Base-by-base conservation (phyloP, 2,329 filamentous ascomycete species). In the Fusarium anthophilum region DNA sequence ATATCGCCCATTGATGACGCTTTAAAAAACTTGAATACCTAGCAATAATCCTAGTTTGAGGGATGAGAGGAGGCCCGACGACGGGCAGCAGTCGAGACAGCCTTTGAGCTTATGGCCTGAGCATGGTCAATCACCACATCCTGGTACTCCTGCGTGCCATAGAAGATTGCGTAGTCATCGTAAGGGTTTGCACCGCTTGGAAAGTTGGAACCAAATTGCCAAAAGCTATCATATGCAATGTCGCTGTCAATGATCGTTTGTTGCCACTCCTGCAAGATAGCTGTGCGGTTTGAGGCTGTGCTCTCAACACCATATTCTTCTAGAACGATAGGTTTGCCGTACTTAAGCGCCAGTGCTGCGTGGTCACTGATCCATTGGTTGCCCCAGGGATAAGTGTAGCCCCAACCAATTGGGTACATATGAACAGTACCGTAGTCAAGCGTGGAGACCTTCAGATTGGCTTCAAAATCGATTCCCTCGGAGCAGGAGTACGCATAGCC, bases 341-440 rank as follows among this genome's bases (percentile, higher is more conserved):
- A 43, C 37, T 55, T 54, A 8, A 17, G 14, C 1, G 58, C 58
- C 28, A 61, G n/a, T 17, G 37, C 37, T 20, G 37, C 58, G 22
- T 61, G 58, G 20, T 61, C 47, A 54, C 58, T n/a, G 22, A 61
- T 61, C 58, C 58, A 61, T 20, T 61, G 58, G n/a, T 61, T 61
- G 5, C 58, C 58, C 58, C 58, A 61, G 2, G 58, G 58, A 13
- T 61, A 61, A 2, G 22, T 61, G 37, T 61, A 54, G 10, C 58
- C 58, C 58, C 58, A 61, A 8, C 58, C 58, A 11, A 61, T 61
- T n/a, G 58, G 58, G 24, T 61, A 61, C 47, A 61, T 61, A 5
- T 61, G 47, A 9, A n/a, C 58, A 11, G 58, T 61, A 8, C 58
- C 58, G 8, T 61, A 61, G 37, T 61, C 58, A 26, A 61, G 47